Evolutionary conservation across 2,329 filamentous ascomycete species (phyloP), one percentile per base, ranked within the genome.

Genomic region (Fusarium anthophilum): DNA sequence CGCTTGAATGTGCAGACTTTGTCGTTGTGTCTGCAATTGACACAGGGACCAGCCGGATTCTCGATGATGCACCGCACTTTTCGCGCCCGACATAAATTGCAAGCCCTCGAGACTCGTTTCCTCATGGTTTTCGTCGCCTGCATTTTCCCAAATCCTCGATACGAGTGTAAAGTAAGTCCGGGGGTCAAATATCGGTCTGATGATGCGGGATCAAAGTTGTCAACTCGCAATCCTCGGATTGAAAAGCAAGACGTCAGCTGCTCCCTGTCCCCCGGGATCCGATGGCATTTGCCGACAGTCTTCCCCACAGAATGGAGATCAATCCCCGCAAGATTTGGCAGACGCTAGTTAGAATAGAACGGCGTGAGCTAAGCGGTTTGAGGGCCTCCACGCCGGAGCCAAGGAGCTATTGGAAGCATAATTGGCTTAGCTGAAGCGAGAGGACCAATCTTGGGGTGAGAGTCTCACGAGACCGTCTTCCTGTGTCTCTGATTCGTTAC

Each of bases 31-130:
- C 72, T 73, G 54, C 76, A 78, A 24, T 78, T 78, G 73, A 78
- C 72, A 65, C 76, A 78, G 14, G 76, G 76, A 22, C 61, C 59
- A 20, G 69, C 56, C 3, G 73, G 59, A 37, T 63, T 64, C 22
- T 74, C 74, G n/a, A 78, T 73, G 30, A 78, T 78, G 53, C 76
- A 78, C 13, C 76, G 64, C 14, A 78, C 76, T 38, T 78, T 78
- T 43, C 76, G 63, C 8, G 68, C 47, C 7, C 76, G 76, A 53
- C 76, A 78, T 2, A 75, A 53, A 26, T 77, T 69, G 20, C 76
- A 78, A 10, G 76, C 76, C 8, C 76, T 59, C 5, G 76, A 73
- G 3, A 74, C 73, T 13, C 76, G 57, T 37, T 76, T 78, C 32
- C 76, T 74, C 10, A 39, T 50, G 0, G 64, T 14, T 44, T 77